Evolutionary conservation across 306 rosid species (phyloP), one percentile per base, ranked within the genome.

Genomic region (Cucurbita pepo): DNA sequence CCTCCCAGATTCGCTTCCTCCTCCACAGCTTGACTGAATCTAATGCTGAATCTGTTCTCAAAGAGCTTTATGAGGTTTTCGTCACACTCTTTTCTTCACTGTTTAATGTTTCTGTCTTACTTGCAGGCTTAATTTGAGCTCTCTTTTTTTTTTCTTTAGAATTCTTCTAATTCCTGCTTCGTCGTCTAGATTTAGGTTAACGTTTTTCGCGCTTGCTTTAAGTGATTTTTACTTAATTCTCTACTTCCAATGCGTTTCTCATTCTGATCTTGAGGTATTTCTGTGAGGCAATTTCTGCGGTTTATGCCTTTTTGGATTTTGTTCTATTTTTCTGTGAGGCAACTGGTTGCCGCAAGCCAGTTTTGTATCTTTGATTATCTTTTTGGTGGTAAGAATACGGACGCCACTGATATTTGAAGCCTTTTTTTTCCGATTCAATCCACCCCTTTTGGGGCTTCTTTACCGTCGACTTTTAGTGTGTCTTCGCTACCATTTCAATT

Each of bases 1-100:
- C 95, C 70, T 85, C 77, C 76, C 97, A 91, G 88, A 89, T 95
- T 88, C 97, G 95, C 7, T 88, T 88, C 76, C 87, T 91, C 75
- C 96, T 95, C 53, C 89, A 77, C 69, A 84, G 91, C 76, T 76
- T 91, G 77, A 84, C 82, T 78, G 85, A 91, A 21, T 80, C 87
- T 78, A 91, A 89, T 88, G 79, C 81, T 37, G 99, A 91, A 83
- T 83, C 91, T 51, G 73, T 95, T 78, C 81, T 86, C 76, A 87
- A 71, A 7, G 93, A 88, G 80, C 95, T 91, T 59, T 84, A 77
- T 47, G 93, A 85, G 97, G 99, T 91, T 6, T 62, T 61, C 22
- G 40, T 65, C 69, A 14, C 8, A 9, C 55, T 71, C 16, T n/a
- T 9, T 36, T 9, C 58, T 7, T 60, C 62, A 8, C 36, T 2